phyloP scores from a whole-genome alignment of 129 eudicot genomes.

The Artemisia annua region DNA sequence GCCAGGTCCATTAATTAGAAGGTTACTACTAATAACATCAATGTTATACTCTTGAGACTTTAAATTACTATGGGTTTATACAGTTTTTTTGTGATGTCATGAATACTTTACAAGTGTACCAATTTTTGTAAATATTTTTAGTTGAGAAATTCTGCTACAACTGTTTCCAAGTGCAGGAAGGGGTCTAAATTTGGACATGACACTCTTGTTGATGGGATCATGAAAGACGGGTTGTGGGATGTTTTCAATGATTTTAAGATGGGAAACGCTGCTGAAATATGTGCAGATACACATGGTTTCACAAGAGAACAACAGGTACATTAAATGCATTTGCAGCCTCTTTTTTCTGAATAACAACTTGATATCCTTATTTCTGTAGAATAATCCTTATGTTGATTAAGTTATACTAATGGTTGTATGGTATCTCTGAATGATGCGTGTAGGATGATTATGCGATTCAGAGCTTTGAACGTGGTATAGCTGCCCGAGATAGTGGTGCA shows the following conservation, averaged over 20 bases:
- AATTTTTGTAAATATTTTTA: not conserved
- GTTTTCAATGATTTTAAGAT: constrained; percentile 77
- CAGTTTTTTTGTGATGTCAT: not conserved
- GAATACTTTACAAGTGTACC: not conserved
- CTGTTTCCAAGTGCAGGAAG: constrained; percentile 51
- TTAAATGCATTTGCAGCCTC: constrained; percentile 16
- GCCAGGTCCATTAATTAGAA: not conserved
- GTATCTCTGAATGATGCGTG: constrained; percentile 23
- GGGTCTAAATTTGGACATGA: constrained; percentile 97
- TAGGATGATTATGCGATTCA: constrained; percentile 94
- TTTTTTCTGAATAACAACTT: constrained; percentile 1
- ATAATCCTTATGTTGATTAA: constrained; percentile 9
- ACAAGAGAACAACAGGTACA: constrained; percentile 92
- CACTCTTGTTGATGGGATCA: constrained; percentile 89
- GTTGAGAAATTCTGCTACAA: constrained; percentile 10
- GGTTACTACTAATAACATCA: too few species aligned
- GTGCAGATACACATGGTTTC: constrained; percentile 75
- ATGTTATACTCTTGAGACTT: too few species aligned
- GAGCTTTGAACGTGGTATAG: constrained; percentile 96
- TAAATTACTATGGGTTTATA: not conserved
- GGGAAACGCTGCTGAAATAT: constrained; percentile 93
- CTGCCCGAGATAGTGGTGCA: constrained; percentile 84
- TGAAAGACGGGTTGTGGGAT: constrained; percentile 96
- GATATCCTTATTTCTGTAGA: not conserved
- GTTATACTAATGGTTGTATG: not conserved